Conservation (phyloP, 257 asterid genomes). For the Penstemon davidsonii region DNA sequence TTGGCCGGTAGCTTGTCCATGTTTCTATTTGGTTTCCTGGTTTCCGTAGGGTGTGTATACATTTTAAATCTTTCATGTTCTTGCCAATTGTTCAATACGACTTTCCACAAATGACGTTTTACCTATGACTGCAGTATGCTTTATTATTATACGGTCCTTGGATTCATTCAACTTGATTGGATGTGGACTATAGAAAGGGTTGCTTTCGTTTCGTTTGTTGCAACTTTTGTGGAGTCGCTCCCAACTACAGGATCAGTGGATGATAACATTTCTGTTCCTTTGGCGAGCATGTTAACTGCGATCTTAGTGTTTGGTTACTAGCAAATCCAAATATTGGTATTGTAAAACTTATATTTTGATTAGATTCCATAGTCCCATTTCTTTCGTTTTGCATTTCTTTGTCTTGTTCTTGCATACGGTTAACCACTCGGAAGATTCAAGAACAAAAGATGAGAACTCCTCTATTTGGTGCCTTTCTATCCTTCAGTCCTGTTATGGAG, state of each 20-base stretch:
- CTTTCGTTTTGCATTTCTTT: no score
- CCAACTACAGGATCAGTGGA: constrained; percentile 61
- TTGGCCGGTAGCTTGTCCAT: constrained; percentile 92
- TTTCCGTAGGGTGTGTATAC: constrained; percentile 62
- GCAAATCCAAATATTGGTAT: background rate
- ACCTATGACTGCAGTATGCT: constrained; percentile 55
- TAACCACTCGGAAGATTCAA: no score
- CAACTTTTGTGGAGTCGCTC: constrained; percentile 84
- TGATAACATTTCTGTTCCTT: constrained; percentile 88
- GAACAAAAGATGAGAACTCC: no score
- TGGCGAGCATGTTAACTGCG: constrained; percentile 74
- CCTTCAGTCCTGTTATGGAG: no score
- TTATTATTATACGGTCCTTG: constrained; percentile 60
- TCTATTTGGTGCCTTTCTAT: no score
- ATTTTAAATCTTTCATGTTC: background rate
- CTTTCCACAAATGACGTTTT: background rate
- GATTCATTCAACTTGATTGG: constrained; percentile 74
- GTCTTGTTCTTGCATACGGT: no score
- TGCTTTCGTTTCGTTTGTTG: constrained; percentile 72
- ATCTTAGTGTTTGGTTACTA: constrained; percentile 50
- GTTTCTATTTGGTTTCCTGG: constrained; percentile 77
- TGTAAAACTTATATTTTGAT: no score
- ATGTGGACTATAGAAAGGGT: constrained; percentile 47
- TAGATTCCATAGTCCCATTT: no score
- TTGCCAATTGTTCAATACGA: background rate